Conservation (phyloP, 1,284 basidiomycete genomes). For the Hymenochaete sp. region DNA sequence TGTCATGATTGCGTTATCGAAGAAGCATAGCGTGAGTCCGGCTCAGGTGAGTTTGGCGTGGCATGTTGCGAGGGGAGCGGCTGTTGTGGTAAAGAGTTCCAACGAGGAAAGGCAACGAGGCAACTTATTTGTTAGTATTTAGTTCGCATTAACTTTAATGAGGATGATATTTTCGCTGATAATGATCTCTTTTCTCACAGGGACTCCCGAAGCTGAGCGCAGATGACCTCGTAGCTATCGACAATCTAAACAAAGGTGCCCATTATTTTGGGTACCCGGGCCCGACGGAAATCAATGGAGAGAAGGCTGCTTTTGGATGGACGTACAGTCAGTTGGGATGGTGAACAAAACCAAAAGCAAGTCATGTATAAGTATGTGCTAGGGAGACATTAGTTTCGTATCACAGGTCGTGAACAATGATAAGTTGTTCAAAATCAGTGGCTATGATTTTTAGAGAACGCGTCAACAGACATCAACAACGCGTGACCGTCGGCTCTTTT, state of each 20-base stretch:
- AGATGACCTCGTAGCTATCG: constrained; percentile 18
- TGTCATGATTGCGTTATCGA: constrained; percentile 17
- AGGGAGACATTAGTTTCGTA: no score
- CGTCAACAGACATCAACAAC: no score
- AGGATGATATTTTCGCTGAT: background rate
- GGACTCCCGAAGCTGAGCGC: constrained; percentile 18
- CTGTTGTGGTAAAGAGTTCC: constrained; percentile 21
- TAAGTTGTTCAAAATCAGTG: no score
- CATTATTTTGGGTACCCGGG: constrained; percentile 17
- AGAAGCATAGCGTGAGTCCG: constrained; percentile 20
- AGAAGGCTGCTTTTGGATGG: constrained; percentile 19
- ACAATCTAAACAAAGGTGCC: constrained; percentile 16
- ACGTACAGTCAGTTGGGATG: constrained; percentile 21
- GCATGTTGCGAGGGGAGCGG: constrained; percentile 20
- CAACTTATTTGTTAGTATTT: constrained; percentile 18
- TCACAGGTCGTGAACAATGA: no score
- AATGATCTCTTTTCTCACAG: no score
- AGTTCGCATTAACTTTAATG: no score
- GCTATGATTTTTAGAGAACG: no score
- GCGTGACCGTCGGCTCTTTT: no score
- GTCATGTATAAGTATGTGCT: no score
- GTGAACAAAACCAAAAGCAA: no score
- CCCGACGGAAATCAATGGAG: constrained; percentile 7
- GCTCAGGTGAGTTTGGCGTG: constrained; percentile 22
- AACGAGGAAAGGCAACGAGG: constrained; percentile 20